These are phyloP conservation scores for Cavenderia fasciculata DNA, from an alignment of 78 protist genomes.

Conservation along the genomic window DNA sequence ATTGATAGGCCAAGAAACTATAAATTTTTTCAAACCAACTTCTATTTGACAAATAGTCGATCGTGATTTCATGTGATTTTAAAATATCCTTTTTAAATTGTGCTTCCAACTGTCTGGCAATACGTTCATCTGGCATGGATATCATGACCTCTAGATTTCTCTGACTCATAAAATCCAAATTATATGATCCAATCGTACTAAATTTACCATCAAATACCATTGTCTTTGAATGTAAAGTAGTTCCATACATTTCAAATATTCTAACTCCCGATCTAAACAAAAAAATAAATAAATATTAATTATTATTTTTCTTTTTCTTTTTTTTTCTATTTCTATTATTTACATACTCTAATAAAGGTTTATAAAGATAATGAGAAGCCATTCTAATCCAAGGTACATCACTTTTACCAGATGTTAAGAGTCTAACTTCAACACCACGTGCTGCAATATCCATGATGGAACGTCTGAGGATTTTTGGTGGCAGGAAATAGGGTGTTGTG, in stretches of 20 bases:
- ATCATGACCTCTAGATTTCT: constrained; percentile 53
- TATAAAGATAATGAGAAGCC: constrained; percentile 65
- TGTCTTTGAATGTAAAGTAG: constrained; percentile 66
- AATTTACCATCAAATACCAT: constrained; percentile 52
- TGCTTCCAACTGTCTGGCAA: constrained; percentile 29
- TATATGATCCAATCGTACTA: constrained; percentile 59
- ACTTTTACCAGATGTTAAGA: constrained; percentile 49
- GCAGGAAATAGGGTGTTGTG: constrained; percentile 77
- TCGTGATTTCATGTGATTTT: constrained; percentile 5
- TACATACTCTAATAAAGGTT: constrained; percentile 21
- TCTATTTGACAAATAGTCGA: constrained; percentile 11
- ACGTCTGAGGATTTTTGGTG: constrained; percentile 41
- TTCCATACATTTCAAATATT: constrained; percentile 32
- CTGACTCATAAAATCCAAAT: constrained; percentile 63
- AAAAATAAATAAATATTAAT: not conserved
- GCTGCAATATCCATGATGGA: constrained; percentile 30
- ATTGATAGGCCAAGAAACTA: constrained; percentile 44
- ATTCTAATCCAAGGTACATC: constrained; percentile 72
- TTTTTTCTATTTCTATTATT: not conserved
- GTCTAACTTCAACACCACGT: constrained; percentile 64
- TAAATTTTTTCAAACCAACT: constrained; percentile 12
- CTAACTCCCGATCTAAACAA: not conserved
- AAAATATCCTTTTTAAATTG: constrained; percentile 54
- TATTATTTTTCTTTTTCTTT: too few species aligned
- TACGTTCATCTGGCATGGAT: not conserved